Conservation (phyloP, 176 grass and related monocot genomes). For the Eragrostis curvula region DNA sequence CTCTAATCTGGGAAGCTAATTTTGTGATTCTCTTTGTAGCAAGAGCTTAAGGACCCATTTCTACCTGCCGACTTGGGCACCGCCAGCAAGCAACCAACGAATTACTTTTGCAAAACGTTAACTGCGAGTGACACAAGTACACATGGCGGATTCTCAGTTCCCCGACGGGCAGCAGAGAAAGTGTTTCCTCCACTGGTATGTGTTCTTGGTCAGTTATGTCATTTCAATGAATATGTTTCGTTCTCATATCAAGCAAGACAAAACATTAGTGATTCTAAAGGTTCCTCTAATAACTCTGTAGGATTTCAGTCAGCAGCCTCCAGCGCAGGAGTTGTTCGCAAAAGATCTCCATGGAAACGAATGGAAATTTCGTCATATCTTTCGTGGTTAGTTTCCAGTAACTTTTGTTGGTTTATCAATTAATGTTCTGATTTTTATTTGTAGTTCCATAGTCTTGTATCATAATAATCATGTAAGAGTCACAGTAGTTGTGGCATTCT, state of each 20-base stretch:
- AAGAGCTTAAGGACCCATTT: constrained; percentile 44
- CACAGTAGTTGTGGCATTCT: no score
- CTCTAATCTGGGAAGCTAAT: constrained; percentile 19
- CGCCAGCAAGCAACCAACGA: no score
- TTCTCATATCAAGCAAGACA: not conserved
- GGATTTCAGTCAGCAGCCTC: constrained; percentile 97
- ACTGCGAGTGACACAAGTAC: constrained; percentile 97
- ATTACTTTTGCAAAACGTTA: no score
- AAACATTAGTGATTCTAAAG: constrained; percentile 28
- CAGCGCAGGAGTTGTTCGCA: constrained; percentile 87
- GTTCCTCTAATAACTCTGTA: constrained; percentile 50
- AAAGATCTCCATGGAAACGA: constrained; percentile 95
- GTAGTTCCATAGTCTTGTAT: not conserved
- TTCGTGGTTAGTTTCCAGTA: constrained; percentile 64
- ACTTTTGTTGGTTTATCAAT: not conserved
- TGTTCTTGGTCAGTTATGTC: not conserved
- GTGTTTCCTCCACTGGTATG: constrained; percentile 96
- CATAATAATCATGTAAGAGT: no score
- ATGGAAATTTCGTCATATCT: constrained; percentile 98
- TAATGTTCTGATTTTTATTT: not conserved
- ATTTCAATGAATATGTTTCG: constrained; percentile 3
- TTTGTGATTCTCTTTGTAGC: not conserved
- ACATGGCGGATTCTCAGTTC: constrained; percentile 99
- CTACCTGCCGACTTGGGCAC: no score
- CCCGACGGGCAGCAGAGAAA: constrained; percentile 94